phyloP scores from a whole-genome alignment of 2,329 filamentous ascomycete species.

The Leptographium flavum region DNA sequence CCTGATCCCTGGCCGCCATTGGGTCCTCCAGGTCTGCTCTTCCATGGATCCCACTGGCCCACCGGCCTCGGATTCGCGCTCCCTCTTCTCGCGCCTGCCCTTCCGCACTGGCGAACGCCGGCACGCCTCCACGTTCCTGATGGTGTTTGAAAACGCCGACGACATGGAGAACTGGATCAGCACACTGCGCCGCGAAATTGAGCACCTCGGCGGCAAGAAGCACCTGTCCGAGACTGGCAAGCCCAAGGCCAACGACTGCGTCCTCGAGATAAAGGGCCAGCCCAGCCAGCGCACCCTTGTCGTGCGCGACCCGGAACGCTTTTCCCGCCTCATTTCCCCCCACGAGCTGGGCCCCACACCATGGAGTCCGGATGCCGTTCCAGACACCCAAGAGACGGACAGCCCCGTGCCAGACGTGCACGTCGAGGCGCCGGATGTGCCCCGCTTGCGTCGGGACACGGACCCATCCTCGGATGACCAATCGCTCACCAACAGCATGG shows the following conservation, averaged over 20 bases:
- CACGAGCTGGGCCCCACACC: conserved; percentile 17
- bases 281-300: conserved; percentile 32
- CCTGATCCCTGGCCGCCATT: conserved; percentile 64
- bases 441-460: conserved; percentile 22
- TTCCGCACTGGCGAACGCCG: conserved; percentile 43
- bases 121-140: conserved; percentile 47
- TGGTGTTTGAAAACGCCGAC: conserved; percentile 58
- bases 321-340: conserved; percentile 23
- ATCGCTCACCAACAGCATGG: conserved; percentile 42
- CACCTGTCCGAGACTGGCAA: conserved; percentile 44
- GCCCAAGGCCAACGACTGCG: conserved; percentile 26
- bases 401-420: conserved; percentile 14
- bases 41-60: conserved; percentile 44
- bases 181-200: conserved; percentile 54
- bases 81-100: conserved; percentile 50
- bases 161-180: conserved; percentile 68
- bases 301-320: conserved; percentile 31
- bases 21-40: conserved; percentile 64
- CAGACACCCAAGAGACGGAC: conserved; percentile 11
- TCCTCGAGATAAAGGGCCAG: conserved; percentile 21
- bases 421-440: conserved; percentile 12
- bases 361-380: conserved; percentile 16
- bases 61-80: conserved; percentile 36
- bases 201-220: conserved; percentile 53
- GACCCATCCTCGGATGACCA: conserved; percentile 35